Conservation (phyloP, 352 stramenopile genomes). For the Phytophthora melonis region DNA sequence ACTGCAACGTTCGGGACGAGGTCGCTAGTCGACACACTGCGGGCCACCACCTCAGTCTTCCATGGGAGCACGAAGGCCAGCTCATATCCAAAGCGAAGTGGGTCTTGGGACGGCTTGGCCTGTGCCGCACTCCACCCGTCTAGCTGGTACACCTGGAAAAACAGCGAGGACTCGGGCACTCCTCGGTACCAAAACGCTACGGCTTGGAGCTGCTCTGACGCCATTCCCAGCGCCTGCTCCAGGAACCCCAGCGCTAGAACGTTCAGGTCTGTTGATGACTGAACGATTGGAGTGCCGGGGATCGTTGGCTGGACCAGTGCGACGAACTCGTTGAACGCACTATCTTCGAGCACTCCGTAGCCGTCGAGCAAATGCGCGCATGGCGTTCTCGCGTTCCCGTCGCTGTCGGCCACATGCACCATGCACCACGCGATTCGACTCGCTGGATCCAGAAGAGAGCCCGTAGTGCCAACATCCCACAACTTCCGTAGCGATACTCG, state of each 20-base stretch:
- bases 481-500: conserved; percentile 43
- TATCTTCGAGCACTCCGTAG: conserved; percentile 38
- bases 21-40: conserved; percentile 34
- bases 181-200: conserved; percentile 57
- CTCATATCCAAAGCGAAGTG: conserved; percentile 55
- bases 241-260: conserved; percentile 52
- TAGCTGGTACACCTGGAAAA: conserved; percentile 58
- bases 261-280: conserved; percentile 46
- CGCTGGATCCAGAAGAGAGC: conserved; percentile 59
- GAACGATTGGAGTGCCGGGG: conserved; percentile 20
- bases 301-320: conserved; percentile 42
- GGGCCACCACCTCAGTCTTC: conserved; percentile 21
- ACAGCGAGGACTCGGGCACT: conserved; percentile 47
- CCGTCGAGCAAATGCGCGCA: conserved; percentile 53
- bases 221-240: conserved; percentile 41
- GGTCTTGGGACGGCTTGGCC: conserved; percentile 31
- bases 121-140: conserved; percentile 42
- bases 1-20: conserved; percentile 51
- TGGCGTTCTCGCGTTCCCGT: conserved; percentile 11
- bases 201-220: conserved; percentile 32
- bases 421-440: conserved; percentile 61
- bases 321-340: conserved; percentile 41
- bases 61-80: conserved; percentile 52
- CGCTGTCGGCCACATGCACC: conserved; percentile 29
- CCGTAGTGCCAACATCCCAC: conserved; percentile 47